phyloP scores from a whole-genome alignment of 2,329 filamentous ascomycete genomes.

The Arthrobotrys musiformis region DNA sequence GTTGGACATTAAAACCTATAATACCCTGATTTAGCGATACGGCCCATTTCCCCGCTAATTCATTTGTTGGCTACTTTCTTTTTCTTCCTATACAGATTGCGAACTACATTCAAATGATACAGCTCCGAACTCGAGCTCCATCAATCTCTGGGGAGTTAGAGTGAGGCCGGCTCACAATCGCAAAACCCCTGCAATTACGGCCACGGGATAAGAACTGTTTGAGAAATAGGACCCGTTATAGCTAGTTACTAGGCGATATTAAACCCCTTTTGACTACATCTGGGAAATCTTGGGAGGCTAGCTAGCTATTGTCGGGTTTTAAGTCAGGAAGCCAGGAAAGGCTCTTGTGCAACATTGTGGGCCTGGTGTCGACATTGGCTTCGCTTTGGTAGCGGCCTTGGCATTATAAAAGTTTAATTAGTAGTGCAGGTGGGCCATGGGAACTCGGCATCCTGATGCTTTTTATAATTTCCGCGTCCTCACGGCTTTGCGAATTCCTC shows the following conservation, averaged over 20 bases:
- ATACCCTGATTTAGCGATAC: neutral
- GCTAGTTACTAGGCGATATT: neutral
- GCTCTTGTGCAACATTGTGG: neutral
- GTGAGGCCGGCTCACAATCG: neutral
- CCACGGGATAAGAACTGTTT: neutral
- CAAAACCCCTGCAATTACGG: neutral
- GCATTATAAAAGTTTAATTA: conserved; percentile 9
- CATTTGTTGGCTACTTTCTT: neutral
- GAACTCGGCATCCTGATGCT: neutral
- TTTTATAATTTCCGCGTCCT: conserved; percentile 1
- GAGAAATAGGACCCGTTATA: neutral
- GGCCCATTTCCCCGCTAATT: too few relatives aligned
- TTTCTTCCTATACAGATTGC: neutral
- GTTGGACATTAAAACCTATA: neutral
- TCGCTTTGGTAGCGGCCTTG: neutral
- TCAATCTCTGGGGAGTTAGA: neutral
- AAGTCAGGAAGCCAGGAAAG: too few relatives aligned
- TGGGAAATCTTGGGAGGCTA: neutral
- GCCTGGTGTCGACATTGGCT: neutral
- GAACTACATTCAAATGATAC: neutral
- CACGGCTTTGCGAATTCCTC: neutral
- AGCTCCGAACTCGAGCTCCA: neutral
- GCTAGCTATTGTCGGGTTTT: too few relatives aligned
- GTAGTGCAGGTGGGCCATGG: neutral
- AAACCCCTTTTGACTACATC: neutral